Conservation (phyloP, 371 early-diverging fungal genomes). For the Basidiobolus meristosporus region DNA sequence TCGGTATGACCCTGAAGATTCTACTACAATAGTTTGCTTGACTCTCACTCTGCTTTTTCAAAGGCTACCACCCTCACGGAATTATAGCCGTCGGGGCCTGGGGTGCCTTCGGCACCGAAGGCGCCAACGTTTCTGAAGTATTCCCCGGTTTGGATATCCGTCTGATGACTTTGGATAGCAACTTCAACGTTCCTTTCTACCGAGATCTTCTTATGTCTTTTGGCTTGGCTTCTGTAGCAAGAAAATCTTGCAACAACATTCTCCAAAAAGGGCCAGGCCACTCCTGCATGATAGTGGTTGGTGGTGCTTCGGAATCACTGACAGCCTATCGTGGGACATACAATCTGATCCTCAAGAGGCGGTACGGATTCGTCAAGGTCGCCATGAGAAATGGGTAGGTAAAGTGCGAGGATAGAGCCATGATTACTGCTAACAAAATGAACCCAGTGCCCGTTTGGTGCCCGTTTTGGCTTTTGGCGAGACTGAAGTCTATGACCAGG, state of each 20-base stretch:
- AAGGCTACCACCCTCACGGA: constrained; percentile 71
- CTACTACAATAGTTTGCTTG: neutral
- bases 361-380: constrained; percentile 63
- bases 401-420: too few species aligned
- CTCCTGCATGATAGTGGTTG: constrained; percentile 50
- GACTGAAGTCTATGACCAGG: constrained; percentile 52
- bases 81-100: constrained; percentile 69
- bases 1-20: constrained; percentile 53
- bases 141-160: constrained; percentile 43
- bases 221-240: constrained; percentile 51
- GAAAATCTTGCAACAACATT: constrained; percentile 43
- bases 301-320: constrained; percentile 56
- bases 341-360: constrained; percentile 40
- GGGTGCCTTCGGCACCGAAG: constrained; percentile 57
- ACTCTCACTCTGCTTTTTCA: constrained; percentile 11
- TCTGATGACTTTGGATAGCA: constrained; percentile 30
- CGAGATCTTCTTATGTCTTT: constrained; percentile 45
- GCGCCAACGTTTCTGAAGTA: constrained; percentile 29
- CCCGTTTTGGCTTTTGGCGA: constrained; percentile 68
- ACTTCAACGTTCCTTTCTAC: constrained; percentile 46
- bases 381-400: constrained; percentile 44
- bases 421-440: too few species aligned
- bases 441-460: constrained; percentile 39
- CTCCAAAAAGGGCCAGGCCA: constrained; percentile 49
- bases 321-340: constrained; percentile 32